Conservation (phyloP, 306 rosid species). For the Medicago lupulina region DNA sequence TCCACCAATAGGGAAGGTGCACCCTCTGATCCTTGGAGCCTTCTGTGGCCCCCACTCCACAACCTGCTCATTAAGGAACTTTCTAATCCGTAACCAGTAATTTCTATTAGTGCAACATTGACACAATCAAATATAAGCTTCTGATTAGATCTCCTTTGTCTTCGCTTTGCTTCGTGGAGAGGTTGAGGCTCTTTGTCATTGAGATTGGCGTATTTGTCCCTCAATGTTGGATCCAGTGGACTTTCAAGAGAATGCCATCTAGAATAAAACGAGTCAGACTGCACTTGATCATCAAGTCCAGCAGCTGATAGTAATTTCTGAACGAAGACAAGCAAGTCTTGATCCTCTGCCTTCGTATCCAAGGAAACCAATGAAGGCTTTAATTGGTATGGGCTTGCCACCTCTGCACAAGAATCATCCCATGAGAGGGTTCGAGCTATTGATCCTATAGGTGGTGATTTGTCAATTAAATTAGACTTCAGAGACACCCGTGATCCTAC, state of each 20-base stretch:
- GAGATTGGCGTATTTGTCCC: conserved; percentile 65
- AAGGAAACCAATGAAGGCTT: conserved; percentile 60
- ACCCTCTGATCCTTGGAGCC: conserved; percentile 49
- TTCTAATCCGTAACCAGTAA: conserved; percentile 59
- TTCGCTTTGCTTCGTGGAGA: conserved; percentile 75
- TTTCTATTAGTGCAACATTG: conserved; percentile 66
- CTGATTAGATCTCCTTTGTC: conserved; percentile 73
- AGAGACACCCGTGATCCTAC: conserved; percentile 55
- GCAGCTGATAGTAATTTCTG: conserved; percentile 71
- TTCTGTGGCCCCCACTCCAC: conserved; percentile 52
- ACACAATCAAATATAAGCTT: conserved; percentile 88
- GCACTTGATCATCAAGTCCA: conserved; percentile 67
- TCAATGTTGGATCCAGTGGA: conserved; percentile 83
- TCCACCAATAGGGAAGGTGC: conserved; percentile 62
- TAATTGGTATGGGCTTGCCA: conserved; percentile 57
- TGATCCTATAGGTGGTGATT: conserved; percentile 95
- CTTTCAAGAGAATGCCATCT: conserved; percentile 82
- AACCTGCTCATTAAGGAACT: conserved; percentile 42
- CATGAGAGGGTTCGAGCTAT: conserved; percentile 86
- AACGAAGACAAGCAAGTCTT: conserved; percentile 64
- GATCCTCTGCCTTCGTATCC: conserved; percentile 63
- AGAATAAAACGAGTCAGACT: conserved; percentile 49
- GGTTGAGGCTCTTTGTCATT: conserved; percentile 66
- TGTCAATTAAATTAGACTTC: conserved; percentile 91
- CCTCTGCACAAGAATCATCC: conserved; percentile 76